phyloP scores from a whole-genome alignment of 176 grass and related monocot species.

The Zea luxurians region DNA sequence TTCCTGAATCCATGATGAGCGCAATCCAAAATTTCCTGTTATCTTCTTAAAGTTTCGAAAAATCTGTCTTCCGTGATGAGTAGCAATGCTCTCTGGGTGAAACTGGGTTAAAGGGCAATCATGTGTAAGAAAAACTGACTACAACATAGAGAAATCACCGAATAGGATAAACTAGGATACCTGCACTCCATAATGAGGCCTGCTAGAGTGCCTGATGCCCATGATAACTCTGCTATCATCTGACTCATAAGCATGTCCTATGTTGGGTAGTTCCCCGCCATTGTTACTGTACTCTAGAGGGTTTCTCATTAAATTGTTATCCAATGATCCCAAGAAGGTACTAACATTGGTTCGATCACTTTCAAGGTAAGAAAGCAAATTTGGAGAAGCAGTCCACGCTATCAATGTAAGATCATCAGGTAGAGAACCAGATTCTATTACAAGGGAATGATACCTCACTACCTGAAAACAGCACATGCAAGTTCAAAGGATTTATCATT shows the following conservation, averaged over 20 bases:
- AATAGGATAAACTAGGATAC: slow-evolving; percentile 39
- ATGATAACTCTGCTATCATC: slow-evolving; percentile 58
- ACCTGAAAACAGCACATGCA: slow-evolving; percentile 53
- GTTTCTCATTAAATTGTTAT: background rate
- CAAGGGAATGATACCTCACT: slow-evolving; percentile 93
- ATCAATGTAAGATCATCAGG: slow-evolving; percentile 72
- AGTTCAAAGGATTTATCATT: background rate
- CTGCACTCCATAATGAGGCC: slow-evolving; percentile 95
- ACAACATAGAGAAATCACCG: background rate
- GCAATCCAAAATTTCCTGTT: slow-evolving; percentile 60
- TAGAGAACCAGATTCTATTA: slow-evolving; percentile 66
- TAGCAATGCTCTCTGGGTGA: slow-evolving; percentile 95
- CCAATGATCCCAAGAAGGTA: slow-evolving; percentile 27
- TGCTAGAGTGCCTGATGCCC: slow-evolving; percentile 70
- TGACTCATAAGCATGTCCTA: slow-evolving; percentile 28
- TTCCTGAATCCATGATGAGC: slow-evolving; percentile 48
- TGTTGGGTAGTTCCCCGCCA: background rate
- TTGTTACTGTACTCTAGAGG: slow-evolving; percentile 14
- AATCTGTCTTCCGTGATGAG: slow-evolving; percentile 83
- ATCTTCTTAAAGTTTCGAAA: slow-evolving; percentile 89
- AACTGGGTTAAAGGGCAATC: slow-evolving; percentile 59
- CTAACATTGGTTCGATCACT: slow-evolving; percentile 38
- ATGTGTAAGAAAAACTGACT: slow-evolving; percentile 25
- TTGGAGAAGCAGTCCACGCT: slow-evolving; percentile 75
- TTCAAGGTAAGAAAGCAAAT: slow-evolving; percentile 65